A percentile compares a stretch with the other conserved stretches of the same genome.
Evolutionary conservation across 768 basidiomycete species (phyloP).

Genomic region (Mycena indigotica): DNA sequence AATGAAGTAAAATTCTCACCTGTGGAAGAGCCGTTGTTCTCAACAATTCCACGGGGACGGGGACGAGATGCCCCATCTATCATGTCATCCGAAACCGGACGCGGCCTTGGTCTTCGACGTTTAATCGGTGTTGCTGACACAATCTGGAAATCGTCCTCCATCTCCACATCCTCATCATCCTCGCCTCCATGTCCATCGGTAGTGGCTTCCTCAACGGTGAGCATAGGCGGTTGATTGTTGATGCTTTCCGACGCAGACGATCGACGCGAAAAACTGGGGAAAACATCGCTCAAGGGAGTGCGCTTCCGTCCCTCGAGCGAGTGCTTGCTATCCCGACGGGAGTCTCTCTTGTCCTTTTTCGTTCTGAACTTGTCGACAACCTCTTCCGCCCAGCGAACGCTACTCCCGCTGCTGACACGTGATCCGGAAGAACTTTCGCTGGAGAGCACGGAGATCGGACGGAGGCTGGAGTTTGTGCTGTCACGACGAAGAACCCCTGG

Average conservation of each 20-base stretch:
- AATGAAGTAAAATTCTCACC: conserved; percentile 37
- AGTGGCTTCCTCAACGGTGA: conserved; percentile 57
- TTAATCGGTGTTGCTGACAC: conserved; percentile 44
- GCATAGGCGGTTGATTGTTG: conserved; percentile 21
- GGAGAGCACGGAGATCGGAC: conserved; percentile 30
- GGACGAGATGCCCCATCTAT: conserved; percentile 27
- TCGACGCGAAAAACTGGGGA: conserved; percentile 45
- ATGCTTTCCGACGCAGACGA: conserved; percentile 16
- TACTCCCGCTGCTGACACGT: conserved; percentile 51
- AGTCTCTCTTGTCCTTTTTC: conserved; percentile 28
- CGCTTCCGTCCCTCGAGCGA: conserved; percentile 55
- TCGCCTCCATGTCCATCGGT: conserved; percentile 48
- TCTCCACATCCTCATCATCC: conserved; percentile 21
- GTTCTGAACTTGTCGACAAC: conserved; percentile 33
- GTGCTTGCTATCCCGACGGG: conserved; percentile 31
- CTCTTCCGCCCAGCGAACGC: conserved; percentile 40
- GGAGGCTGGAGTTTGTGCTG: conserved; percentile 33
- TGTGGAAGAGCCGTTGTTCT: conserved; percentile 51
- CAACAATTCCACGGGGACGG: conserved; percentile 62
- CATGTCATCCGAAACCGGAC: conserved; percentile 61
- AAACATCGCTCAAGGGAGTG: conserved; percentile 59
- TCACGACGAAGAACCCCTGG: not conserved
- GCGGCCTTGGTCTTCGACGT: conserved; percentile 48
- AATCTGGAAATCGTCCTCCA: conserved; percentile 17
- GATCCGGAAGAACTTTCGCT: conserved; percentile 44